Evolutionary conservation across 305 asterid genomes (phyloP), one percentile per base, ranked within the genome.

Genomic region (Fraxinus baroniana): DNA sequence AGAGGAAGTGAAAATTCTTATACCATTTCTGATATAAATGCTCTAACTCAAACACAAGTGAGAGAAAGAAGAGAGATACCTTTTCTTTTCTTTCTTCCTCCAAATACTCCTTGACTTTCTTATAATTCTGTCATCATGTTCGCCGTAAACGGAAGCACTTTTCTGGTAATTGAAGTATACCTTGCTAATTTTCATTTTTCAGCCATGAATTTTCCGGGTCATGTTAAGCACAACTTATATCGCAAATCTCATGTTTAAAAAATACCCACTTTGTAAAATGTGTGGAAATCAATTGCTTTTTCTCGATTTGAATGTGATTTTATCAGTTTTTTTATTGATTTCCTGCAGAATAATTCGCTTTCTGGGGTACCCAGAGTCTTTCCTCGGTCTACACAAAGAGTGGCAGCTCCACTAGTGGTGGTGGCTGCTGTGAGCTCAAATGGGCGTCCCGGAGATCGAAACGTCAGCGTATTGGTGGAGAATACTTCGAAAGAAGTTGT

Each of bases 81-180:
- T 62, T 80, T 79, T 79, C 41, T 81, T 57, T 52, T 35, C 73
- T 32, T 35, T 71, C 74, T 52, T 41, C 30, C 76, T 15, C 39
- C 76, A 17, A n/a, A 28, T 4, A 15, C 26, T 13, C 79, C 73
- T 79, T 79, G 20, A 10, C 70, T 41, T 41, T 74, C 78, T 68
- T 5, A 80, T 8, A 64, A 39, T 78, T 68, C 79, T 78, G 80
- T 84, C 88, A 74, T 84, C 83, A 94, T 94, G 97, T 90, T 94
- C 79, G 86, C 97, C 18, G 72, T 94, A 26, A 93, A 89, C 20
- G 92, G 91, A 74, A 88, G 81, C 91, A 84, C 44, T 80, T 90
- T 91, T 79, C 83, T 90, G 96, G 98, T 94, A 92, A 86, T 77
- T 74, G 28, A 37, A 9, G 60, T 4, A 49, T 49, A 64, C 68